Evolutionary conservation across 306 rosid genomes (phyloP), one percentile per base, ranked within the genome.

Genomic region (Gillenia trifoliata): DNA sequence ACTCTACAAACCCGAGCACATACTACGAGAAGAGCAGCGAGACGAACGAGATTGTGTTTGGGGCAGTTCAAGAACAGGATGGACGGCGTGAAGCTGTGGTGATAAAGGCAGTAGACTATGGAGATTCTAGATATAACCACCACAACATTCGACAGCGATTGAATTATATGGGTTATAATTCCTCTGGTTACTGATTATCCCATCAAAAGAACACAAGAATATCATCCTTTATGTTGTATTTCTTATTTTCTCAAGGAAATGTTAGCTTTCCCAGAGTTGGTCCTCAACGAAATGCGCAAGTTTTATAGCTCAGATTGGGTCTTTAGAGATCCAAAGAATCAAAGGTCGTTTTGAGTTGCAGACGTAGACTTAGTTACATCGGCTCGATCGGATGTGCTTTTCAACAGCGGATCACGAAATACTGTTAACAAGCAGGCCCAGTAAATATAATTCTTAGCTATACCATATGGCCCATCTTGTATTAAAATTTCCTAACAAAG

Each of bases 41-140:
- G 83, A 84, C 97, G 11, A 95, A 86, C 56, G 99, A 95, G 88
- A 90, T 95, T 33, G 95, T 95, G 79, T 95, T 95, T 38, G 99
- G 99, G 34, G 98, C 98, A 13, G 97, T 92, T 72, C 99, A 90
- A 83, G 97, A 91, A 75, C 96, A 95, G 66, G 91, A 86, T 61
- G 95, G 95, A 66, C 85, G 93, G 8, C 88, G 93, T 3, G 98
- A 91, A 81, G 87, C 97, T 9, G 86, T 95, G 87, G 96, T 95
- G 49, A 88, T 92, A 47, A 92, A 95, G 84, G 95, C 99, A 26
- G 97, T 95, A 0, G 99, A 95, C 70, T 90, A 89, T 70, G 91
- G 89, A 4, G 93, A 92, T 79, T 86, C 99, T 12, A 79, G 85
- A 8, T 87, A 76, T 52, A 90, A 82, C 81, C 89, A 84, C 68